Percentiles rank a stretch among this genome's conserved stretches.
Conservation (phyloP, 371 early-diverging fungal genomes). For the Parasitella parasitica region DNA sequence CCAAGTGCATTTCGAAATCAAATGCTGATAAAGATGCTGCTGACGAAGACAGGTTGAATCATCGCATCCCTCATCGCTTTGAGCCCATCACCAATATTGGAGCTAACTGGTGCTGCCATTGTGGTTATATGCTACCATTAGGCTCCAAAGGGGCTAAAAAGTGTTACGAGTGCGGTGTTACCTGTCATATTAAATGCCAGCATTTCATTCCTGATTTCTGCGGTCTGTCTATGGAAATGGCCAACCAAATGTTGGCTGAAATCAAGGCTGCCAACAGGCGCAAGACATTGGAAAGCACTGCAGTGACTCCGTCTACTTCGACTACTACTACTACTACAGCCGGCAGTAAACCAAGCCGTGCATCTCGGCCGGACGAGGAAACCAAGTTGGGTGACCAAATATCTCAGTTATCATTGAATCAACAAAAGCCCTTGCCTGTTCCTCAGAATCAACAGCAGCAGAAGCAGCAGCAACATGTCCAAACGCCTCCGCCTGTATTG, state of each 20-base stretch:
- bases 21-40: slow-evolving; percentile 56
- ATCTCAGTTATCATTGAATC: slow-evolving; percentile 11
- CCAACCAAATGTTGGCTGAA: slow-evolving; percentile 78
- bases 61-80: slow-evolving; percentile 96
- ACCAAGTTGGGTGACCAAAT: not conserved
- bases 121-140: slow-evolving; percentile 92
- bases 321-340: not conserved
- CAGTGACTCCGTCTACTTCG: slow-evolving; percentile 12
- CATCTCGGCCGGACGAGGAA: slow-evolving; percentile 9
- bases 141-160: slow-evolving; percentile 71
- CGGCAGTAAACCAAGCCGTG: slow-evolving; percentile 11
- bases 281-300: slow-evolving; percentile 24
- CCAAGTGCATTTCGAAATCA: slow-evolving; percentile 84
- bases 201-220: slow-evolving; percentile 92
- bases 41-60: slow-evolving; percentile 74
- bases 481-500: slow-evolving; percentile 6
- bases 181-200: slow-evolving; percentile 89
- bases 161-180: slow-evolving; percentile 78
- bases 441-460: slow-evolving; percentile 10
- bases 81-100: slow-evolving; percentile 75
- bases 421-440: slow-evolving; percentile 22
- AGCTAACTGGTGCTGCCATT: slow-evolving; percentile 97
- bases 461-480: not conserved
- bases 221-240: slow-evolving; percentile 86
- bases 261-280: slow-evolving; percentile 66